Evolutionary conservation across 139 green algal species (phyloP).

Genomic region (Closterium sp.): DNA sequence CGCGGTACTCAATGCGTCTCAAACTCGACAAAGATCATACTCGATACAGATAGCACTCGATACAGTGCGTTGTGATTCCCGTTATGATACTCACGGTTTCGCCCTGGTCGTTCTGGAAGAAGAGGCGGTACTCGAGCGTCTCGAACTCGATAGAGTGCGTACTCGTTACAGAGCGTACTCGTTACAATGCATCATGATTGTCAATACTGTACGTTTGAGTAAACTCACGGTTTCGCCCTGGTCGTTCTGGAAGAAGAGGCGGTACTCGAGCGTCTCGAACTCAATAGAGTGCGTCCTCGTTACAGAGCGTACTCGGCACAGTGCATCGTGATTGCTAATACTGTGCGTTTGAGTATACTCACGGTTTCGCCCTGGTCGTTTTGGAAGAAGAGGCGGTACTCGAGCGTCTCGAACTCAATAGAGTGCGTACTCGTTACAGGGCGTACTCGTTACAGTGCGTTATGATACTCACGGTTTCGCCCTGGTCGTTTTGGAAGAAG

Average conservation of each 20-base stretch:
- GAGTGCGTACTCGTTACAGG: too few species aligned
- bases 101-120: slow-evolving; percentile 21
- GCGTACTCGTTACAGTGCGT: not conserved
- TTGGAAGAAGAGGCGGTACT: slow-evolving; percentile 41
- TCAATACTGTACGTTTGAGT: not conserved
- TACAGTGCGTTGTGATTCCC: too few species aligned
- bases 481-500: slow-evolving; percentile 37
- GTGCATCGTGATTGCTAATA: too few species aligned
- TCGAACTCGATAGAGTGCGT: too few species aligned
- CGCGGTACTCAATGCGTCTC: too few species aligned
- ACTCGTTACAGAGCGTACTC: too few species aligned
- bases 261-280: slow-evolving; percentile 32
- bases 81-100: not conserved
- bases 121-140: slow-evolving; percentile 44
- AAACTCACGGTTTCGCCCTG: slow-evolving; percentile 20
- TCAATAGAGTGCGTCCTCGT: too few species aligned
- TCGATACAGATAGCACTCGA: too few species aligned
- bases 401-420: slow-evolving; percentile 24
- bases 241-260: slow-evolving; percentile 41
- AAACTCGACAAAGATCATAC: too few species aligned
- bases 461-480: slow-evolving; percentile 39
- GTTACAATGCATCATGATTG: too few species aligned
- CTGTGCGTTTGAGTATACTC: too few species aligned
- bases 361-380: slow-evolving; percentile 14
- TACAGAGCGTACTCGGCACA: too few species aligned